A percentile compares a stretch with the other conserved stretches of the same genome.
phyloP scores from a whole-genome alignment of 768 basidiomycete genomes.

The Termitomyces bulborhizus region DNA sequence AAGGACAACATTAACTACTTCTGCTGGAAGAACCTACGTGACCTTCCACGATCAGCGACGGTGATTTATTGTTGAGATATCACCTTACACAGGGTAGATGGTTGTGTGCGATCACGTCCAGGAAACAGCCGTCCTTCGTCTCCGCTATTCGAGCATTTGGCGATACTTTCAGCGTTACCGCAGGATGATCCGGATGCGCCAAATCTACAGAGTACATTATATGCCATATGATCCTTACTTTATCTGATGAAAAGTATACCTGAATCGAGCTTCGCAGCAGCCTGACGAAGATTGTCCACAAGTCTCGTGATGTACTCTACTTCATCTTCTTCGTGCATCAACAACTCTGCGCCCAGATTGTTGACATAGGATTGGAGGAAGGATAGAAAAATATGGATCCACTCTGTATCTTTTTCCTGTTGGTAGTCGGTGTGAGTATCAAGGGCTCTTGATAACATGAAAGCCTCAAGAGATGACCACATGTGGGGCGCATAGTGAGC shows the following conservation, averaged over 20 bases:
- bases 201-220: conserved; percentile 42
- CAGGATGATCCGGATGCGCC: conserved; percentile 63
- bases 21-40: conserved; percentile 50
- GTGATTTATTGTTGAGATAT: background rate
- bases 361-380: conserved; percentile 69
- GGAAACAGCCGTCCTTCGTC: conserved; percentile 59
- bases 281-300: conserved; percentile 39
- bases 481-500: conserved; percentile 79
- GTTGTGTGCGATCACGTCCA: conserved; percentile 60
- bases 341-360: conserved; percentile 42
- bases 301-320: conserved; percentile 45
- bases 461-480: conserved; percentile 77
- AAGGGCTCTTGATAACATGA: conserved; percentile 71
- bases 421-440: conserved; percentile 55
- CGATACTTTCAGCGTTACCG: conserved; percentile 46
- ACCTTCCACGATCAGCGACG: background rate
- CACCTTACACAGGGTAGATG: conserved; percentile 61
- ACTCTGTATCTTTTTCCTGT: conserved; percentile 63
- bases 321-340: conserved; percentile 48
- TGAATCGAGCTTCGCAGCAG: conserved; percentile 46
- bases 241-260: conserved; percentile 29
- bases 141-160: conserved; percentile 44
- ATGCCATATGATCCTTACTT: background rate
- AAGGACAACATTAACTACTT: conserved; percentile 57
- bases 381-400: conserved; percentile 72